Evolutionary conservation across 2,329 filamentous ascomycete genomes (phyloP), one percentile per base, ranked within the genome.

Genomic region (Elsinoe fawcettii): DNA sequence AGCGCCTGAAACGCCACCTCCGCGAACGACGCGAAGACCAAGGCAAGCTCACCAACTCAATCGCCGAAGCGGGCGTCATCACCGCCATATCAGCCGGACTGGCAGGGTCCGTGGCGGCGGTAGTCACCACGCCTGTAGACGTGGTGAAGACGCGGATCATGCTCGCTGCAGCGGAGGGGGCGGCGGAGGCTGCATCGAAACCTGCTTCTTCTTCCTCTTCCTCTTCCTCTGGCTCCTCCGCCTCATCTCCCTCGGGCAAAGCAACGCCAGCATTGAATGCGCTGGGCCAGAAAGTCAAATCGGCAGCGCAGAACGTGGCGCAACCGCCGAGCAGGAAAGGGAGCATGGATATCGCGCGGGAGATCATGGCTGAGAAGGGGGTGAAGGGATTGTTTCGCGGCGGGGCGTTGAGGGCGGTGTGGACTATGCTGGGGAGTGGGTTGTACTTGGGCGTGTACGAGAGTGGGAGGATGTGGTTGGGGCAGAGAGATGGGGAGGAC

Each of bases 131-230:
- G 53, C 91, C 91, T 0, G 83, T 90, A 57, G 91, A 96, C 70
- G 89, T 95, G 8, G 81, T 96, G 22, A 95, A 96, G 75, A 95
- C 90, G 62, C 75, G 88, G 51, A 87, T 95, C 72, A 96, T 95
- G 90, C 75, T 96, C 23, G 77, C 80, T 27, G 83, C 83, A 1
- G 76, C 74, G 12, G 69, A 73, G 20, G 61, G 60, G n/a, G 63
- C 64, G 18, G 60, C 60, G 3, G 61, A 66, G 61, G 43, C n/a
- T 6, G 34, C 20, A 27, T 62, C 62, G 60, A 64, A 61, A 27
- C 60, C 59, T 6, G 64, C 65, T 7, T 63, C 60, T 4, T 37
- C 57, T 1, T 16, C 39, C 3, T n/a, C 41, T 9, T 9, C 41
- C 2, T 44, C 41, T 7, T 23, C 41, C 9, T 44, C 41, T 20